phyloP scores from a whole-genome alignment of 2,329 filamentous ascomycete genomes.

The Trichoderma lentiforme region DNA sequence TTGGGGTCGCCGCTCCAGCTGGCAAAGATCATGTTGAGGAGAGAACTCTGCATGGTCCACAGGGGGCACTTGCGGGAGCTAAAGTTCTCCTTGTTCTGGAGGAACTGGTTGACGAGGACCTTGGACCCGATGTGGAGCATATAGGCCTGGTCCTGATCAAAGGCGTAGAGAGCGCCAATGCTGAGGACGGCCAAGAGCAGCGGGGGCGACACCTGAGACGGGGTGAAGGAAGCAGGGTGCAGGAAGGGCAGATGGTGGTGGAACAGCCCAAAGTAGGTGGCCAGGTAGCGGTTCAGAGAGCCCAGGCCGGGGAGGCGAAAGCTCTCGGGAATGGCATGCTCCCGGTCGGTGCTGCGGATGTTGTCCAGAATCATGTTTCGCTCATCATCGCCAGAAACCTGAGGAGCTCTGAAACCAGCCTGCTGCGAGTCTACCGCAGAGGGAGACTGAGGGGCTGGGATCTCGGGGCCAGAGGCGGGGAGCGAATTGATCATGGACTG shows the following conservation, averaged over 20 bases:
- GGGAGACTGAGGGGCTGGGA: slow-evolving; percentile 71
- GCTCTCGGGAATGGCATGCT: slow-evolving; percentile 79
- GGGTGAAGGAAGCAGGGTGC: slow-evolving; percentile 86
- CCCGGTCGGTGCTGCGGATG: slow-evolving; percentile 75
- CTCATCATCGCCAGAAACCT: slow-evolving; percentile 80
- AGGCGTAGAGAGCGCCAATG: slow-evolving; percentile 93
- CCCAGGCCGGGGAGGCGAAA: slow-evolving; percentile 81
- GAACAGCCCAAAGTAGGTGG: slow-evolving; percentile 95
- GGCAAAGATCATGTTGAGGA: slow-evolving; percentile 98
- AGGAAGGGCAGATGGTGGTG: slow-evolving; percentile 96
- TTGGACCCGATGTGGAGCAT: slow-evolving; percentile 97
- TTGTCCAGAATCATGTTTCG: slow-evolving; percentile 81
- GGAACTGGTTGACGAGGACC: slow-evolving; percentile 91
- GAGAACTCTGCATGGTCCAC: slow-evolving; percentile 96
- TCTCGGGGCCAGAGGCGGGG: slow-evolving; percentile 64
- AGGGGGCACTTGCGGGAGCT: slow-evolving; percentile 95
- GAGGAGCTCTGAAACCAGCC: slow-evolving; percentile 67
- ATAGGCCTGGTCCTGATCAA: slow-evolving; percentile 95
- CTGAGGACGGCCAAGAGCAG: slow-evolving; percentile 86
- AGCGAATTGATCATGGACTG: slow-evolving; percentile 72
- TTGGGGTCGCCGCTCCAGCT: slow-evolving; percentile 99
- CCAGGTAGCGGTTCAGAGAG: slow-evolving; percentile 85
- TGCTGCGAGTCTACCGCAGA: slow-evolving; percentile 66
- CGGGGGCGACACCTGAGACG: slow-evolving; percentile 74
- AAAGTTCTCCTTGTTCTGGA: slow-evolving; percentile 98